Percentiles rank a stretch among this genome's conserved stretches.
These are phyloP conservation scores for Solanum chacoense DNA, from an alignment of 305 asterid species.

Conservation along the genomic window DNA sequence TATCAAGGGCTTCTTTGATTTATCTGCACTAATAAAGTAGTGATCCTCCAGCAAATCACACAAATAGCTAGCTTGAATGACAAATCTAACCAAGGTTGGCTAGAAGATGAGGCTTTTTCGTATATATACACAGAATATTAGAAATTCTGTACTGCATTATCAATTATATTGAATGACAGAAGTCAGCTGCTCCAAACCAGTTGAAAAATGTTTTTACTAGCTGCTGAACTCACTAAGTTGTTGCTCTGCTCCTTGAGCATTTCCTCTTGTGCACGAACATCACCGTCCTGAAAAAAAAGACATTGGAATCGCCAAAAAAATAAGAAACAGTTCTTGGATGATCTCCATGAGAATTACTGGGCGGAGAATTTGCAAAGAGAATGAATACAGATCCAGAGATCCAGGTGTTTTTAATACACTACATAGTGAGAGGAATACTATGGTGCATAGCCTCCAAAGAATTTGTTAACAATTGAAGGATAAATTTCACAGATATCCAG, in stretches of 20 bases:
- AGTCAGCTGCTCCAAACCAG: constrained; percentile 61
- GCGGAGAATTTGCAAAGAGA: not conserved
- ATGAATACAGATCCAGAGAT: not conserved
- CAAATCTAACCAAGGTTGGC: not conserved
- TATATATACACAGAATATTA: not conserved
- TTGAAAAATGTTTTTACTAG: constrained; percentile 75
- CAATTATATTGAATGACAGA: not conserved
- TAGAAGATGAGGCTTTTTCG: not conserved
- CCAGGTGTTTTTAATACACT: not conserved
- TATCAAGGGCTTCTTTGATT: not conserved
- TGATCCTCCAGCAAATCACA: not conserved
- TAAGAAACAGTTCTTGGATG: not conserved
- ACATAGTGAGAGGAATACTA: not conserved
- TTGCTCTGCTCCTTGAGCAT: constrained; percentile 73
- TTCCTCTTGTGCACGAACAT: constrained; percentile 61
- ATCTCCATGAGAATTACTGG: not conserved
- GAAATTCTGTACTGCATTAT: not conserved
- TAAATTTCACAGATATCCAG: not conserved
- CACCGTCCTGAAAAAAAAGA: constrained; percentile 38
- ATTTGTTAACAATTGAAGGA: not conserved
- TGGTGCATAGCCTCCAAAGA: not conserved
- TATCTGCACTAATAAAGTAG: not conserved
- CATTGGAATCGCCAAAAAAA: not conserved
- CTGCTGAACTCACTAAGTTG: constrained; percentile 52
- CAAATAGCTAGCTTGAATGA: not conserved